A percentile compares a stretch with the other conserved stretches of the same genome.
Evolutionary conservation across 345 rosid genomes (phyloP).

Genomic region (Linum tenue): DNA sequence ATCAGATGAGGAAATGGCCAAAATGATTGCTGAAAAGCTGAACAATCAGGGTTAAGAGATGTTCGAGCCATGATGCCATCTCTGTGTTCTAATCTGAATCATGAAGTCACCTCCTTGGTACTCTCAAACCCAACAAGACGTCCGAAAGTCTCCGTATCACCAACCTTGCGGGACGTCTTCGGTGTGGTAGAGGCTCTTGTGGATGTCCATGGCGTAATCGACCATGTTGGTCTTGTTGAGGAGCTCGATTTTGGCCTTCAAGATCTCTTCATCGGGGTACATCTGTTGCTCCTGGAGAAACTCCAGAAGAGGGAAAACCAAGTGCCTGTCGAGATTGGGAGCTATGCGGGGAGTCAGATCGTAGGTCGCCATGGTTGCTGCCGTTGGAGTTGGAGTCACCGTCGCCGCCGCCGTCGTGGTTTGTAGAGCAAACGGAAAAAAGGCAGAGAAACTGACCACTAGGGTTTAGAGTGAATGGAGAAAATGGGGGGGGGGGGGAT

Average conservation of each 20-base stretch:
- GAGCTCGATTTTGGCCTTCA: conserved; percentile 76
- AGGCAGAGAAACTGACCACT: not conserved
- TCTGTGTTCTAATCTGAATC: too few species aligned
- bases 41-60: too few species aligned
- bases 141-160: not conserved
- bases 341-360: conserved; percentile 66
- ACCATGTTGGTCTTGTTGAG: conserved; percentile 94
- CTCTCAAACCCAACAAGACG: too few species aligned
- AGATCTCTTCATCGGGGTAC: conserved; percentile 81
- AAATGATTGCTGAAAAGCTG: too few species aligned
- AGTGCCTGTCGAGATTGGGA: conserved; percentile 71
- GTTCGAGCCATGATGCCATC: too few species aligned
- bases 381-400: not conserved
- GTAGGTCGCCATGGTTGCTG: conserved; percentile 38
- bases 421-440: not conserved
- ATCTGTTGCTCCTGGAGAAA: conserved; percentile 79
- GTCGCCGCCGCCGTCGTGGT: not conserved
- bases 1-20: too few species aligned
- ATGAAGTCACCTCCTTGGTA: too few species aligned
- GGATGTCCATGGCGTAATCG: conserved; percentile 98
- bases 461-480: not conserved
- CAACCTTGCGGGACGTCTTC: conserved; percentile 72
- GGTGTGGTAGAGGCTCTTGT: conserved; percentile 87
- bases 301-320: conserved; percentile 84
- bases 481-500: not conserved